Conservation (phyloP, 192 early-diverging fungal species). For the Dispira parvispora region DNA sequence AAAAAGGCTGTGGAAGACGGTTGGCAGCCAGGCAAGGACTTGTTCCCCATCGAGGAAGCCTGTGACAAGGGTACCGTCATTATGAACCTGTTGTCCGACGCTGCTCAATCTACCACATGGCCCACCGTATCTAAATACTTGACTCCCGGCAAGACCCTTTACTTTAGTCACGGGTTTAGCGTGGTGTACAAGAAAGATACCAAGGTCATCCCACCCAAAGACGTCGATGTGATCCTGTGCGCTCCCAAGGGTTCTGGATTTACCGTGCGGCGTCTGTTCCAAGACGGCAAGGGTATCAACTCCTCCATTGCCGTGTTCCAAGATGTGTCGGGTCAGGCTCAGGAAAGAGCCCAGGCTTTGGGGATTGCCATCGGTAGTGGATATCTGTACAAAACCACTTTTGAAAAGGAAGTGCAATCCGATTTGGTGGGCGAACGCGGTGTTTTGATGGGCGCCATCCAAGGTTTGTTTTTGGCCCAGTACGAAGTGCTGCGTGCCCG, state of each 20-base stretch:
- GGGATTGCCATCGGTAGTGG: conserved; percentile 91
- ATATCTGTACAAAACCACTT: conserved; percentile 95
- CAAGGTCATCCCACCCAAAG: conserved; percentile 71
- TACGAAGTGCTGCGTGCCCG: conserved; percentile 87
- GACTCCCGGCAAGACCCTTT: conserved; percentile 94
- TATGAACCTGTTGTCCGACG: conserved; percentile 92
- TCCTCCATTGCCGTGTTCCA: conserved; percentile 90
- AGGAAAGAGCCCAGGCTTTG: conserved; percentile 78
- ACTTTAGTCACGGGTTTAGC: conserved; percentile 95
- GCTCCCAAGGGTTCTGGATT: conserved; percentile 95
- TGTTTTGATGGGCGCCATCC: conserved; percentile 95
- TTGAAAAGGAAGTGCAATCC: conserved; percentile 92
- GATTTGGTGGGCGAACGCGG: conserved; percentile 95
- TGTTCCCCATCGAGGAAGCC: conserved; percentile 87
- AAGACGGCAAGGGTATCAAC: conserved; percentile 94
- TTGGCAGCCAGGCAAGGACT: conserved; percentile 88
- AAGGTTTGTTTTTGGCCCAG: conserved; percentile 89
- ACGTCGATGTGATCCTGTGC: conserved; percentile 89
- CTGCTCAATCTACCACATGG: conserved; percentile 88
- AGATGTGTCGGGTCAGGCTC: conserved; percentile 83
- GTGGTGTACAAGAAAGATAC: conserved; percentile 89
- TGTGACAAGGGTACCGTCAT: conserved; percentile 77
- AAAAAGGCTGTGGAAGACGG: conserved; percentile 84
- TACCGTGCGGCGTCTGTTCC: conserved; percentile 90
- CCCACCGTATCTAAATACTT: conserved; percentile 65